Base-by-base conservation (phyloP, 176 grass and related monocot genomes). In the Musa itinerans region DNA sequence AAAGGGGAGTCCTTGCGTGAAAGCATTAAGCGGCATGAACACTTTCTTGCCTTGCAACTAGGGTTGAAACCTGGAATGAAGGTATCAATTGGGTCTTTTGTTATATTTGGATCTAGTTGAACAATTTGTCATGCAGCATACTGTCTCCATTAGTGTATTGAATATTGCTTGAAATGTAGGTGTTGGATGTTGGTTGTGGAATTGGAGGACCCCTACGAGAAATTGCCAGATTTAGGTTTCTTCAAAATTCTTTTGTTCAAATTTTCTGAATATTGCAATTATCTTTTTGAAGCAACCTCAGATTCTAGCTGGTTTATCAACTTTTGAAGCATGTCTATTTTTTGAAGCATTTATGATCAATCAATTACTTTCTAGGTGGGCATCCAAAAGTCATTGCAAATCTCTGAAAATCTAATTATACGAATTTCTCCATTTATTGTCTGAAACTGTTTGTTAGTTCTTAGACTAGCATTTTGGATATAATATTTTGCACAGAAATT, bases 161-260 rank as follows among this genome's bases (percentile, higher is more conserved):
- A 8, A 51, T 52, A 57, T 19, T 58, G 8, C 75, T 85, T 78
- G 56, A 55, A 13, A 14, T 92, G 34, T 70, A 99, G 95, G 95
- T 89, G 61, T 88, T 99, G 79, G 95, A 99, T 82, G 95, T 94
- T 23, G 95, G 95, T 43, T 99, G 95, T 54, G 95, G 95, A 61
- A 94, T 99, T 69, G 95, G 95, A 51, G 95, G 95, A 16, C 95
- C 95, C 27, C 70, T 94, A n/a, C 88, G 95, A 86, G 95, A 99
- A 73, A 94, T 99, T 79, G 95, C 95, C 65, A 83, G 85, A 91
- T 99, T 99, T 71, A 99, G 95, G 95, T 99, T 80, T 66, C 54
- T 52, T 64, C 24, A 53, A 14, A n/a, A 34, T 65, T 65, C 22
- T 26, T 65, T 8, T 62, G 58, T 62, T 62, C 14, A 62, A 62